Evolutionary conservation across 2,329 filamentous ascomycete genomes (phyloP).

Genomic region (Tolypocladium album): DNA sequence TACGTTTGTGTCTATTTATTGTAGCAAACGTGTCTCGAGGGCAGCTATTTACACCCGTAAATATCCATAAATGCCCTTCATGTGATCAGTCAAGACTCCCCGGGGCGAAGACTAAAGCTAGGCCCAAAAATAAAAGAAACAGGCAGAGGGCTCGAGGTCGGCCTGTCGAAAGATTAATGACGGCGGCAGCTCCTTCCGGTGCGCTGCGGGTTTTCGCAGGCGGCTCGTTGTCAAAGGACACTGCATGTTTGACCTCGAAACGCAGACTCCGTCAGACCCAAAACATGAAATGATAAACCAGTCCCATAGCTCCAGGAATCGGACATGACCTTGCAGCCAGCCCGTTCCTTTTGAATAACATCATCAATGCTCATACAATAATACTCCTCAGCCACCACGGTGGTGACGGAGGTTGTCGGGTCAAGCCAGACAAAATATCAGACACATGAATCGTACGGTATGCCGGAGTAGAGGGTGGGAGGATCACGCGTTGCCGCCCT

Average conservation of each 20-base stretch:
- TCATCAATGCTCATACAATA: conserved; percentile 16
- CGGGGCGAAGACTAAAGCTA: background rate
- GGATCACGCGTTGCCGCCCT: conserved; percentile 60
- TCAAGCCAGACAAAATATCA: conserved; percentile 11
- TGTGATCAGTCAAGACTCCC: background rate
- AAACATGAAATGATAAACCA: background rate
- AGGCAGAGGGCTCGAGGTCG: background rate
- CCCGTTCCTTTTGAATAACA: conserved; percentile 6
- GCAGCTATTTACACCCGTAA: background rate
- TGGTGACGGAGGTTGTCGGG: conserved; percentile 7
- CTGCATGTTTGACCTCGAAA: background rate
- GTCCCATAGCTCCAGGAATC: background rate
- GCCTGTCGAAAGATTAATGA: background rate
- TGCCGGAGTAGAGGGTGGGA: background rate
- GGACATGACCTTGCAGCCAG: background rate
- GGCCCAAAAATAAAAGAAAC: background rate
- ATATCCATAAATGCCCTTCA: background rate
- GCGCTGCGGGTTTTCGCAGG: background rate
- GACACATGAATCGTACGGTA: conserved; percentile 10
- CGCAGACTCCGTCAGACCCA: background rate
- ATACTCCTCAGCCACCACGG: conserved; percentile 7
- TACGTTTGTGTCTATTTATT: background rate
- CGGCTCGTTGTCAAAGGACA: background rate
- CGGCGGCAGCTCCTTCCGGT: background rate
- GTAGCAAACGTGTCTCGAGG: background rate